Percentiles rank a stretch among this genome's conserved stretches.
Evolutionary conservation across 192 early-diverging fungal species (phyloP).

Genomic region (Pilaira anomala): DNA sequence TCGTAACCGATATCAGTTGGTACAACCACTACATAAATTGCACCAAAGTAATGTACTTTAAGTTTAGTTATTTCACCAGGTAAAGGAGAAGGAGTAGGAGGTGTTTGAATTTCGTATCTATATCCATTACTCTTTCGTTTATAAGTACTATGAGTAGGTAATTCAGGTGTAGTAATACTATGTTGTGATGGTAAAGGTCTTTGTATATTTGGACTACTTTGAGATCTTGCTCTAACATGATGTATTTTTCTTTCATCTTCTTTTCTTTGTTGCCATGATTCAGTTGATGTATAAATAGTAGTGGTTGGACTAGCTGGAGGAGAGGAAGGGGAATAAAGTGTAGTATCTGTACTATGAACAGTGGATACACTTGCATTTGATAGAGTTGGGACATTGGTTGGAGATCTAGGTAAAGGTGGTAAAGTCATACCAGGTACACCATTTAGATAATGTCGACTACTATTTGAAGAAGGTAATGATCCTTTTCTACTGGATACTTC

Average conservation of each 20-base stretch:
- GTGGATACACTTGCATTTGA: not conserved
- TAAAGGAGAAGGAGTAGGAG: not conserved
- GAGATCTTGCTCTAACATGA: conserved; percentile 46
- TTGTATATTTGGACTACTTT: conserved; percentile 58
- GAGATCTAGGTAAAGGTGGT: conserved; percentile 32
- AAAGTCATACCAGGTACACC: conserved; percentile 7
- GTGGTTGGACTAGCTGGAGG: conserved; percentile 36
- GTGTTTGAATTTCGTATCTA: not conserved
- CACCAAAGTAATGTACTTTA: conserved; percentile 84
- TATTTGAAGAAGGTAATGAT: not conserved
- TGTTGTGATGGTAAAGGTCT: conserved; percentile 10
- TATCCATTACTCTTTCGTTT: not conserved
- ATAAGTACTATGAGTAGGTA: not conserved
- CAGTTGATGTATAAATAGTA: not conserved
- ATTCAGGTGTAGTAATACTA: conserved; percentile 13
- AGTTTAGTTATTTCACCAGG: conserved; percentile 58
- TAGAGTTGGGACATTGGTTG: not conserved
- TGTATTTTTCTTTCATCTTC: not conserved
- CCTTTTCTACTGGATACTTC: not conserved
- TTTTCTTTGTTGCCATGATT: conserved; percentile 1
- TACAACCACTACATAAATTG: conserved; percentile 88
- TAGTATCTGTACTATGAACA: conserved; percentile 26
- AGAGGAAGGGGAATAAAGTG: conserved; percentile 45
- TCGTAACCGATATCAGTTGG: conserved; percentile 69
- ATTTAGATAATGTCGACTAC: not conserved